Conservation (phyloP, 2,329 filamentous ascomycete genomes). For the Colletotrichum musae region DNA sequence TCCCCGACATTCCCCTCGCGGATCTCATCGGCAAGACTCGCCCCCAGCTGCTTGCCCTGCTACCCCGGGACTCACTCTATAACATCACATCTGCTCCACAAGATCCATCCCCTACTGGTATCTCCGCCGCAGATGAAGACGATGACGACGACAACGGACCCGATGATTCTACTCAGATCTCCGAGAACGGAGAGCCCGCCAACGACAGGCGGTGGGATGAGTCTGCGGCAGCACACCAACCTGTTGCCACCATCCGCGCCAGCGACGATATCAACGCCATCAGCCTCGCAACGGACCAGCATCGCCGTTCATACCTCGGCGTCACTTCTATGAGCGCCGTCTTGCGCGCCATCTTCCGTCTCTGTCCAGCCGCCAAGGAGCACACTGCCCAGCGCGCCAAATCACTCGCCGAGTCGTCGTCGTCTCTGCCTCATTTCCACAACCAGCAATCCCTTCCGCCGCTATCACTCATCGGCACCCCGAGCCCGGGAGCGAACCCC, state of each 20-base stretch:
- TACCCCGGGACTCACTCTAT: constrained; percentile 27
- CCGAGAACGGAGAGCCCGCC: constrained; percentile 47
- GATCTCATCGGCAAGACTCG: constrained; percentile 44
- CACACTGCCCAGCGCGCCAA: constrained; percentile 46
- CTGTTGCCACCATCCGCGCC: constrained; percentile 42
- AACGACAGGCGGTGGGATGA: constrained; percentile 50
- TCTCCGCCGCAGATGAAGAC: constrained; percentile 17
- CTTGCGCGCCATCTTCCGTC: constrained; percentile 68
- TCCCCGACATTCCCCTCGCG: constrained; percentile 41
- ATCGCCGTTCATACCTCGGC: constrained; percentile 72
- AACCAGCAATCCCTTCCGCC: constrained; percentile 50
- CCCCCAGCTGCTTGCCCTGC: constrained; percentile 42
- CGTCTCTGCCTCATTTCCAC: constrained; percentile 50
- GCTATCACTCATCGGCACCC: constrained; percentile 16
- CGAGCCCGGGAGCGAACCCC: constrained; percentile 58
- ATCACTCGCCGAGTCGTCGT: constrained; percentile 43
- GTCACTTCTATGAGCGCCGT: constrained; percentile 76
- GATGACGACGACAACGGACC: constrained; percentile 18
- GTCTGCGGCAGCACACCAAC: constrained; percentile 44
- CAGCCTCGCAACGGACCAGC: constrained; percentile 66
- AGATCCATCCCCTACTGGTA: constrained; percentile 15
- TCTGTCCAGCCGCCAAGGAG: constrained; percentile 49
- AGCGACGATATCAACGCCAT: constrained; percentile 52
- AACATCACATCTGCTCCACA: not conserved
- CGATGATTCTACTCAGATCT: constrained; percentile 45